phyloP scores from a whole-genome alignment of 208 protist genomes.

The Crithidia mellificae region DNA sequence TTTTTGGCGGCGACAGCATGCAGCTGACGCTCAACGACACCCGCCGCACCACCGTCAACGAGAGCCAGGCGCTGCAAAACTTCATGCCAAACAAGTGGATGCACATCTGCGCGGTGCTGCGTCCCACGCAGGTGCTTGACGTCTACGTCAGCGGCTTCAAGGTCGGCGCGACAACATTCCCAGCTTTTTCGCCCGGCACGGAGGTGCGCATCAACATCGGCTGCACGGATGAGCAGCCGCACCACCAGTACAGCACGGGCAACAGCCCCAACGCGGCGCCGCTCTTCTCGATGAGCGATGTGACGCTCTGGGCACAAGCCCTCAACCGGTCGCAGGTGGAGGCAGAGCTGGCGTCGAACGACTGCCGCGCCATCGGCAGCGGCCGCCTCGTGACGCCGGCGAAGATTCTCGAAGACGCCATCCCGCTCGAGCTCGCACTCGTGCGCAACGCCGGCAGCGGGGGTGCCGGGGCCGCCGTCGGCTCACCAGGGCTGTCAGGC shows the following conservation, averaged over 20 bases:
- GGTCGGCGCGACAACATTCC: slow-evolving; percentile 53
- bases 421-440: slow-evolving; percentile 49
- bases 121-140: slow-evolving; percentile 44
- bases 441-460: not conserved
- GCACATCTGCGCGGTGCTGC: slow-evolving; percentile 63
- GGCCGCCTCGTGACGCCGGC: slow-evolving; percentile 2
- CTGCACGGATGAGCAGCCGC: slow-evolving; percentile 25
- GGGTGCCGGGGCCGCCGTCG: not conserved
- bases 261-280: slow-evolving; percentile 30
- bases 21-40: slow-evolving; percentile 51
- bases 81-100: slow-evolving; percentile 62
- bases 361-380: slow-evolving; percentile 10
- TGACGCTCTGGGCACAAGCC: slow-evolving; percentile 74
- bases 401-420: slow-evolving; percentile 57
- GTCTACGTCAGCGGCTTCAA: slow-evolving; percentile 75
- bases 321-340: slow-evolving; percentile 72
- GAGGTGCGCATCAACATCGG: slow-evolving; percentile 70
- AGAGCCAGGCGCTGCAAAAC: slow-evolving; percentile 64
- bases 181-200: slow-evolving; percentile 47
- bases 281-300: slow-evolving; percentile 70
- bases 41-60: slow-evolving; percentile 61
- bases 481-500: not conserved
- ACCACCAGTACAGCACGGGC: slow-evolving; percentile 29
- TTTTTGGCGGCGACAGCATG: slow-evolving; percentile 65
- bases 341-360: slow-evolving; percentile 48